Base-by-base conservation (phyloP, 1,139 yeast genomes). In the Yamadazyma dendronema region DNA sequence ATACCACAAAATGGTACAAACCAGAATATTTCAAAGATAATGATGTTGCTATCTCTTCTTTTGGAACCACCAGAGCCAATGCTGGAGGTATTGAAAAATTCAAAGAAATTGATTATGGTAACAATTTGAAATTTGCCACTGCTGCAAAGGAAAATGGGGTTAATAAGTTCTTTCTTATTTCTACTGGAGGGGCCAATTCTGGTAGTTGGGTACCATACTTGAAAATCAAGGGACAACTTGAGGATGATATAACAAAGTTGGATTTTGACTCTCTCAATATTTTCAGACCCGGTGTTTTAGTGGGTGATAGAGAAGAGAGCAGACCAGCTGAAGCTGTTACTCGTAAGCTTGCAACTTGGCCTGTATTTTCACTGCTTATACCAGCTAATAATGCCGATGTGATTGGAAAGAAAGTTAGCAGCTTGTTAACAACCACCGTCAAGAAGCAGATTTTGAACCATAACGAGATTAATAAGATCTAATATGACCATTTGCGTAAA, bases 11-110 rank as follows among this genome's bases (percentile, higher is more conserved):
- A 32, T 80, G 84, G 83, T 56, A 37, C 35, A 19, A 25, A 57
- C 2, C 56, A 44, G 34, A 35, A n/a, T 24, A 29, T 15, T 41
- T 37, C 23, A 31, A 31, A 13, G 47, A 47, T 11, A 24, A 33
- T 16, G 45, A 44, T 31, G 38, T 41, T 13, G 51, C 51, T 9
- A 48, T 48, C 17, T 30, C 40, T 28, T 78, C 81, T 0, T 73
- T 87, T 49, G 95, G 89, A n/a, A 84, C 95, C 12, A 86, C 95
- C 1, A 68, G 74, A 36, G 81, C 75, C 1, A 69, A 62, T 13
- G 95, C 89, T 3, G 92, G 92, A 22, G 34, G 41, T 3, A 30
- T 34, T n/a, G 84, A 74, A 19, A 72, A 77, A 16, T 89, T 85
- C 59, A 69, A 71, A 45, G 67, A 69, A 46, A 79, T 86, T 44